Evolutionary conservation across 108 stramenopile species (phyloP).

Genomic region (Epithemia pelagica): DNA sequence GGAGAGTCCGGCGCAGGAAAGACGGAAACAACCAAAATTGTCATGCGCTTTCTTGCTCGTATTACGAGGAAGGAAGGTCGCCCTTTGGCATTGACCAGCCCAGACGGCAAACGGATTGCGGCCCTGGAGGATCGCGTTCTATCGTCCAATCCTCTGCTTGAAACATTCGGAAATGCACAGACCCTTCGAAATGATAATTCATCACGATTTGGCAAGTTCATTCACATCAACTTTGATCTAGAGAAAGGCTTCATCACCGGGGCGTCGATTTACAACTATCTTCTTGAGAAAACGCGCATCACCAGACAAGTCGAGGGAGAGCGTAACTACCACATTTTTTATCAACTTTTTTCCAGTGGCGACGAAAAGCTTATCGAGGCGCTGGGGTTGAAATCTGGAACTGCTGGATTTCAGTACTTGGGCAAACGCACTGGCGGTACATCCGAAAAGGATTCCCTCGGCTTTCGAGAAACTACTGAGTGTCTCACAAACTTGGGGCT

Average conservation of each 20-base stretch:
- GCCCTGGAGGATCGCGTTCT: slow-evolving; percentile 84
- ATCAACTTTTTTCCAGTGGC: slow-evolving; percentile 82
- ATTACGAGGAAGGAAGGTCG: slow-evolving; percentile 45
- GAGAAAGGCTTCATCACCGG: slow-evolving; percentile 66
- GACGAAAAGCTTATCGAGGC: slow-evolving; percentile 38
- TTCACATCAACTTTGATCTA: slow-evolving; percentile 77
- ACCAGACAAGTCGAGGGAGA: slow-evolving; percentile 87
- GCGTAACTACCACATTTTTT: slow-evolving; percentile 98
- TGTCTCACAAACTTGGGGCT: slow-evolving; percentile 72
- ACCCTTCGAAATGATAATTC: slow-evolving; percentile 90
- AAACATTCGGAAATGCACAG: slow-evolving; percentile 87
- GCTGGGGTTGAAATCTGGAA: slow-evolving; percentile 46
- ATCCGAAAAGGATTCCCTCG: slow-evolving; percentile 43
- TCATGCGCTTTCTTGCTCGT: slow-evolving; percentile 91
- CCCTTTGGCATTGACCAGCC: slow-evolving; percentile 9
- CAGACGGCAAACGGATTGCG: slow-evolving; percentile 36
- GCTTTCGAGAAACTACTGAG: slow-evolving; percentile 54
- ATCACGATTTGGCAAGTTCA: slow-evolving; percentile 91
- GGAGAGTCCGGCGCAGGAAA: slow-evolving; percentile 93
- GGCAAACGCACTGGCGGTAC: slow-evolving; percentile 27
- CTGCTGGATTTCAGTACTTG: slow-evolving; percentile 58
- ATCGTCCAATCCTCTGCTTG: slow-evolving; percentile 87
- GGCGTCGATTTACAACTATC: slow-evolving; percentile 81
- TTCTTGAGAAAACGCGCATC: slow-evolving; percentile 93
- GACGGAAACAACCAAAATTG: slow-evolving; percentile 92